Conservation (phyloP, 495 filamentous ascomycete genomes). For the Hyphodiscus hymeniophilus region DNA sequence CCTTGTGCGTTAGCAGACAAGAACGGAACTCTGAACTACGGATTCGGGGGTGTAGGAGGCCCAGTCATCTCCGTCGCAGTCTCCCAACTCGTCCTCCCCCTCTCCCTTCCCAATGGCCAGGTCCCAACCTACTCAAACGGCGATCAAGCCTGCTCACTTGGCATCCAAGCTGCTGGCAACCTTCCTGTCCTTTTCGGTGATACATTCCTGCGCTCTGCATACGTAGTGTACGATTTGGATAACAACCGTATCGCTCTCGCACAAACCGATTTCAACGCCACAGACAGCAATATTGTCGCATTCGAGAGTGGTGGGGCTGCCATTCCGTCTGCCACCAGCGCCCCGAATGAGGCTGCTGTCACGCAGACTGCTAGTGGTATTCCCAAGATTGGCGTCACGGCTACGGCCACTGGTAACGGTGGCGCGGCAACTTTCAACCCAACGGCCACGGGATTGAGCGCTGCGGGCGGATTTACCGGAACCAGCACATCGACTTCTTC, state of each 20-base stretch:
- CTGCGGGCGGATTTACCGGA: conserved; percentile 29
- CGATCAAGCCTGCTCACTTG: conserved; percentile 58
- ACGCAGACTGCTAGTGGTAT: conserved; percentile 23
- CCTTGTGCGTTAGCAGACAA: conserved; percentile 61
- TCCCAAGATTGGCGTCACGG: conserved; percentile 7
- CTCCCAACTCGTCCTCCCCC: conserved; percentile 67
- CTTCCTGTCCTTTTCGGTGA: conserved; percentile 73
- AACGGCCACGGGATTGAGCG: conserved; percentile 14
- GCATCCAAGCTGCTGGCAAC: conserved; percentile 60
- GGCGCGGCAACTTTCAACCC: conserved; percentile 16
- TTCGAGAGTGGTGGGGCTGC: conserved; percentile 40
- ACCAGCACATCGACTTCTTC: conserved; percentile 21
- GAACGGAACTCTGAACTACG: conserved; percentile 61
- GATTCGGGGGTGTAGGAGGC: conserved; percentile 52
- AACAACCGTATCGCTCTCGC: conserved; percentile 87
- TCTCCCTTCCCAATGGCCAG: conserved; percentile 41
- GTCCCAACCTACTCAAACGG: conserved; percentile 47
- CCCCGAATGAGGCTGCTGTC: conserved; percentile 32
- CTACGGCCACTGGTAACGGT: conserved; percentile 2
- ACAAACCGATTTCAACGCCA: conserved; percentile 79
- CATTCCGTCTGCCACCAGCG: conserved; percentile 41
- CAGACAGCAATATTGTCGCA: conserved; percentile 42
- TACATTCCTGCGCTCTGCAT: conserved; percentile 87
- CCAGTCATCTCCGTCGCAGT: conserved; percentile 64
- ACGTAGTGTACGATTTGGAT: conserved; percentile 86